phyloP scores from a whole-genome alignment of 1,284 basidiomycete genomes.

The Xerocomus alliaceus region DNA sequence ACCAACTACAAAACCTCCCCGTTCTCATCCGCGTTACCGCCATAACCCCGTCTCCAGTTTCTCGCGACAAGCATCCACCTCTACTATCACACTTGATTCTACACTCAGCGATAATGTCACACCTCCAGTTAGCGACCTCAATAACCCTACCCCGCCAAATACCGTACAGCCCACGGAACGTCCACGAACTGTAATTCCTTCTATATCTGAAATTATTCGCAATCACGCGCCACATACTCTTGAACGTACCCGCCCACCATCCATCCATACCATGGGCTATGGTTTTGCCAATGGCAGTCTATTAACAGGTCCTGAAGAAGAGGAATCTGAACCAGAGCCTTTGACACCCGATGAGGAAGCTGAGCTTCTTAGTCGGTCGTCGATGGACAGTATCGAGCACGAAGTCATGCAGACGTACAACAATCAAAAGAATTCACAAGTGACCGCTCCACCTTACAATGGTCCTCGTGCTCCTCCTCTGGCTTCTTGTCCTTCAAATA shows the following conservation, averaged over 20 bases:
- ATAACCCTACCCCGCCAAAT: conserved; percentile 21
- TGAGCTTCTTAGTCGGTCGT: conserved; percentile 74
- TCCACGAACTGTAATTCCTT: conserved; percentile 61
- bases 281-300: conserved; percentile 54
- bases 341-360: conserved; percentile 60
- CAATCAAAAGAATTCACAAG: conserved; percentile 58
- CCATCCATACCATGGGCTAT: conserved; percentile 55
- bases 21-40: conserved; percentile 48
- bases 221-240: conserved; percentile 67
- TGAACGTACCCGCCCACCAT: conserved; percentile 52
- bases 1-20: conserved; percentile 36
- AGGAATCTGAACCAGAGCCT: conserved; percentile 57
- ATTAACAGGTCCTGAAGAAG: conserved; percentile 50
- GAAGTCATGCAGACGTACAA: conserved; percentile 75
- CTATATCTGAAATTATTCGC: conserved; percentile 84
- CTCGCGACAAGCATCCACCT: conserved; percentile 49
- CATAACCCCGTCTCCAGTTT: conserved; percentile 44
- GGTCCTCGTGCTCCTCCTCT: conserved; percentile 34
- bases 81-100: conserved; percentile 47
- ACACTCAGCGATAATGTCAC: conserved; percentile 24
- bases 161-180: conserved; percentile 31
- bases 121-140: conserved; percentile 19
- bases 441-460: conserved; percentile 42
- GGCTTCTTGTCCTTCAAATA: conserved; percentile 32
- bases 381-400: conserved; percentile 82